Conservation (phyloP, 2,329 filamentous ascomycete species). For the Phyllosticta citribraziliensis region DNA sequence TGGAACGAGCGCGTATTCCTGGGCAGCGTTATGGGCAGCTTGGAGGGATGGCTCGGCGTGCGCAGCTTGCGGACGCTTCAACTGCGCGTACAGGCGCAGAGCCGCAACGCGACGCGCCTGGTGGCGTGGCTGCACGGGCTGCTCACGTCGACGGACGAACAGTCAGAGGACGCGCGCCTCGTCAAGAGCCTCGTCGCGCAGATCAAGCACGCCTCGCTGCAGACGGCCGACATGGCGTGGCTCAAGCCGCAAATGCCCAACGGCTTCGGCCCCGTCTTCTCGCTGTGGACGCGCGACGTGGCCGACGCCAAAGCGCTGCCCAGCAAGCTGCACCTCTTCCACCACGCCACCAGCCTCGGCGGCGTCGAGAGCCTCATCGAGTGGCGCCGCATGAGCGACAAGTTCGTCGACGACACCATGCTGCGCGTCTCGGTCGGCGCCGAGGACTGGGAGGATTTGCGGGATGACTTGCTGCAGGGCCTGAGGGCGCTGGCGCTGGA, state of each 20-base stretch:
- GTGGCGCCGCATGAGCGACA: conserved; percentile 87
- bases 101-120: conserved; percentile 56
- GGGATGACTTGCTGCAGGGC: conserved; percentile 51
- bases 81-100: conserved; percentile 69
- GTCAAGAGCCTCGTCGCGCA: conserved; percentile 42
- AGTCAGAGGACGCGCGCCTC: background rate
- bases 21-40: conserved; percentile 74
- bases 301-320: conserved; percentile 60
- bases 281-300: conserved; percentile 54
- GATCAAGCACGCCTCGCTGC: conserved; percentile 62
- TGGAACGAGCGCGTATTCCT: conserved; percentile 62
- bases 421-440: conserved; percentile 78
- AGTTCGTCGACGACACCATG: conserved; percentile 58
- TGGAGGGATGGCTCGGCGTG: conserved; percentile 89
- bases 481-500: conserved; percentile 15
- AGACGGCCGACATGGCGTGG: conserved; percentile 57
- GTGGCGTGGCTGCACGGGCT: conserved; percentile 60
- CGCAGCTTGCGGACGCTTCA: conserved; percentile 79
- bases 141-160: conserved; percentile 18
- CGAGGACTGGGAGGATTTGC: conserved; percentile 78
- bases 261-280: conserved; percentile 84
- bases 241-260: conserved; percentile 79
- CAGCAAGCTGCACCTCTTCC: conserved; percentile 70
- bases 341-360: conserved; percentile 88
- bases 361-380: conserved; percentile 94